Evolutionary conservation across 1,139 yeast genomes (phyloP), one percentile per base, ranked within the genome.

Genomic region (Taiozyma sp.): DNA sequence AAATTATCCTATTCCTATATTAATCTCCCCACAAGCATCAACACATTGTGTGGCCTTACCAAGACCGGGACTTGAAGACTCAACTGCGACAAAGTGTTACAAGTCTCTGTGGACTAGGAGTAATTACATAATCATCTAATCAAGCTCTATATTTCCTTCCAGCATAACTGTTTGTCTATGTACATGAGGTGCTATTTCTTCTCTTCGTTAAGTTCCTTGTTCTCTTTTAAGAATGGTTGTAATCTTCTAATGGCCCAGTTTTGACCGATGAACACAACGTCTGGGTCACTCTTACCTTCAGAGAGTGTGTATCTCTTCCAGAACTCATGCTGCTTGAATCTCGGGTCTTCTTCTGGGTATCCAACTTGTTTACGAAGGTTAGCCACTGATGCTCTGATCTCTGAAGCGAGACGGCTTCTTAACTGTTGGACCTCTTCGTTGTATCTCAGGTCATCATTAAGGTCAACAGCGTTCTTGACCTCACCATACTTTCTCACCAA

Each of bases 181-280:
- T 35, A 32, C 42, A 42, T 13, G n/a, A 9, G 19, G 24, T 32
- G 32, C 34, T 45, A 28, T 43, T 49, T 42, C 14, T 34, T 30
- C 19, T 46, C 45, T 28, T 45, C 34, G 8, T 30, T 21, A 24
- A 45, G 47, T 8, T 57, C 60, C 43, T 68, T 69, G 46, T 63
- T 64, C 9, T 63, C 66, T 48, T 67, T 67, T 44, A 83, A 71
- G 58, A 79, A 80, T 47, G 73, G 72, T 62, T 85, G 95, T 44
- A 83, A 74, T 58, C 88, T 74, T 64, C 78, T 80, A 26, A 85
- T 77, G 2, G 95, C 95, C 93, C 95, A 86, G 62, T 86, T 86
- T 61, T 81, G 71, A 2, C 95, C 95, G 22, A 85, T 73, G 56
- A 86, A 85, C 56, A 80, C 68, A 35, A 86, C 79, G 51, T 81